Conservation (phyloP, 805 yeast species). For the Cyberlindnera maclurae region DNA sequence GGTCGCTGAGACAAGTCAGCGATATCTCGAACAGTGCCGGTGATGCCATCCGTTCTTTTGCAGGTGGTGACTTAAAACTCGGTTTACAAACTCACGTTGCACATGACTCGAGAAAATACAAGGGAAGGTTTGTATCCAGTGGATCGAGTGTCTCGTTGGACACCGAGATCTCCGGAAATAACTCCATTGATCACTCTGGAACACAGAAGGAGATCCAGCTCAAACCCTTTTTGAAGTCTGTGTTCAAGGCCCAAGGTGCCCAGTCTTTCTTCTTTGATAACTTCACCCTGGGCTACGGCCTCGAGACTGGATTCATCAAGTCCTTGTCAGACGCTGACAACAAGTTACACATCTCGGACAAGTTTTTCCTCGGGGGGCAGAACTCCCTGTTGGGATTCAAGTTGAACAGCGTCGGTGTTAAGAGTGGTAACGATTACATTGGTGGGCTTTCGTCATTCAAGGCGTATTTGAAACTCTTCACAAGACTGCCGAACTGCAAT, state of each 20-base stretch:
- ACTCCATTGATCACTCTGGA: constrained; percentile 22
- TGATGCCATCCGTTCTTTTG: constrained; percentile 44
- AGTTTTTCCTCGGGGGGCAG: constrained; percentile 68
- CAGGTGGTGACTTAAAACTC: constrained; percentile 53
- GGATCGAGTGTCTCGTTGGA: constrained; percentile 37
- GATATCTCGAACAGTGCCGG: constrained; percentile 48
- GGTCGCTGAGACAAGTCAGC: constrained; percentile 48
- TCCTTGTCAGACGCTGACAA: constrained; percentile 24
- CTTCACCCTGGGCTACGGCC: constrained; percentile 40
- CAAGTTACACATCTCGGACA: constrained; percentile 54
- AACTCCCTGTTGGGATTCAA: constrained; percentile 57
- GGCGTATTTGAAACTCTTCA: constrained; percentile 40
- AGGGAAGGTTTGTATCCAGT: constrained; percentile 35
- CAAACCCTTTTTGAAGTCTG: constrained; percentile 18
- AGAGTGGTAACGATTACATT: constrained; percentile 36
- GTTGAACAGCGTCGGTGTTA: constrained; percentile 49
- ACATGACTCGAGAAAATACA: constrained; percentile 37
- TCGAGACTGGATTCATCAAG: constrained; percentile 44
- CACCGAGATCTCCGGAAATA: constrained; percentile 35
- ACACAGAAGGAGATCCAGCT: constrained; percentile 25
- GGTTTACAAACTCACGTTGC: constrained; percentile 35
- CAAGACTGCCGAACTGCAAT: constrained; percentile 46
- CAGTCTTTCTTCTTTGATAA: constrained; percentile 37
- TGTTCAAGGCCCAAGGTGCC: constrained; percentile 19
- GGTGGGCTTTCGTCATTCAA: constrained; percentile 56